Evolutionary conservation across 345 rosid genomes (phyloP).

Genomic region (Lagerstroemia speciosa): DNA sequence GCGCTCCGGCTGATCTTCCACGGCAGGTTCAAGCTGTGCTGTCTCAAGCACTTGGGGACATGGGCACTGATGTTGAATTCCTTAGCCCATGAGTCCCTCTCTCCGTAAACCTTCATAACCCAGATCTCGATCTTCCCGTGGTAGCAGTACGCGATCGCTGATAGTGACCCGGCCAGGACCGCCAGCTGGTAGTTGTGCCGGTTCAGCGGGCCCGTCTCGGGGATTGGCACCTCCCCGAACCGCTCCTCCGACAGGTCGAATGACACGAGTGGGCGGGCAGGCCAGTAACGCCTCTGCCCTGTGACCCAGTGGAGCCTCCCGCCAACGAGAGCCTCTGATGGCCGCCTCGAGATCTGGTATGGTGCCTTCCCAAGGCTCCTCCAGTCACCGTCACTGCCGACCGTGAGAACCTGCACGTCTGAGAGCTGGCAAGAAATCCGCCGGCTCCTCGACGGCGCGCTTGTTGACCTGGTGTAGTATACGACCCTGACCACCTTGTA

Average conservation of each 20-base stretch:
- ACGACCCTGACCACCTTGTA: slow-evolving; percentile 36
- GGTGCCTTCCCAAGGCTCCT: slow-evolving; percentile 62
- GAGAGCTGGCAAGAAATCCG: slow-evolving; percentile 18
- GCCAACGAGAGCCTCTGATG: slow-evolving; percentile 57
- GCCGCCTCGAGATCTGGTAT: slow-evolving; percentile 43
- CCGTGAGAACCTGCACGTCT: slow-evolving; percentile 26
- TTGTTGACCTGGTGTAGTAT: slow-evolving; percentile 18
- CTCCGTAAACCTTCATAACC: slow-evolving; percentile 68
- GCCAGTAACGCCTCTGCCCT: slow-evolving; percentile 45
- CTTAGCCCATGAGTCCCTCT: slow-evolving; percentile 64
- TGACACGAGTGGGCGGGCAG: slow-evolving; percentile 55
- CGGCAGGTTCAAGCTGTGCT: slow-evolving; percentile 37
- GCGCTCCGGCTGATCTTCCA: slow-evolving; percentile 42
- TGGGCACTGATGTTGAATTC: slow-evolving; percentile 53
- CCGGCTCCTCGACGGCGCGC: slow-evolving; percentile 12
- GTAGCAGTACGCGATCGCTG: slow-evolving; percentile 58
- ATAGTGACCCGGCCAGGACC: slow-evolving; percentile 47
- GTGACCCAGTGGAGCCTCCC: slow-evolving; percentile 86
- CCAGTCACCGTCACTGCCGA: slow-evolving; percentile 27
- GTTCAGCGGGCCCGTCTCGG: slow-evolving; percentile 59
- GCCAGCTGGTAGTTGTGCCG: slow-evolving; percentile 50
- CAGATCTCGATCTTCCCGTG: slow-evolving; percentile 76
- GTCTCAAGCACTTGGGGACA: slow-evolving; percentile 64
- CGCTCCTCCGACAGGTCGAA: slow-evolving; percentile 68
- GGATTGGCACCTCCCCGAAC: slow-evolving; percentile 65